phyloP scores from a whole-genome alignment of 768 basidiomycete species.

The Hebeloma cylindrosporum region DNA sequence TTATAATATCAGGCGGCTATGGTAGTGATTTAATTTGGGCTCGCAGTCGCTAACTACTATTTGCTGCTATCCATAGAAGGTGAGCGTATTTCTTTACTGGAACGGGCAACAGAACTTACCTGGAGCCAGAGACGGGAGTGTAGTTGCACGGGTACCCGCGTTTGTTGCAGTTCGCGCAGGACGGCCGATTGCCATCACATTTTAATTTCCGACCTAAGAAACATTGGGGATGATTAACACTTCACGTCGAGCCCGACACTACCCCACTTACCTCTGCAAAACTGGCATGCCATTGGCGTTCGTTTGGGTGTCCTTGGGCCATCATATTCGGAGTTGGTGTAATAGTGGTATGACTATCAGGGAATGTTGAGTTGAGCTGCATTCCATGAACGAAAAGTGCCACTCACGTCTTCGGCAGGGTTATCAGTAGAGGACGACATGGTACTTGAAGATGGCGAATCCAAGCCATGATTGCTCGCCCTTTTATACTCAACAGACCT shows the following conservation, averaged over 20 bases:
- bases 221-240: conserved; percentile 1
- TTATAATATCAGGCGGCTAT: too few relatives aligned
- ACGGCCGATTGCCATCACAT: conserved; percentile 64
- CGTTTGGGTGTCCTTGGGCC: conserved; percentile 37
- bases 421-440: conserved; percentile 13
- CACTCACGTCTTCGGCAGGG: conserved; percentile 13
- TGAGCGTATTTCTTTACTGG: too few relatives aligned
- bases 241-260: conserved; percentile 5
- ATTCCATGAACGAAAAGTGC: neutral
- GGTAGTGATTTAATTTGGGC: too few relatives aligned
- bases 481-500: conserved; percentile 7
- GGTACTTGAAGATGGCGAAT: neutral
- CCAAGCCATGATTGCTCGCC: neutral
- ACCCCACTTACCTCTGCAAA: conserved; percentile 57
- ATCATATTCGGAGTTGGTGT: conserved; percentile 16
- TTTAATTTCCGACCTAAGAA: conserved; percentile 71
- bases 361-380: too few relatives aligned
- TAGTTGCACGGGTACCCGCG: conserved; percentile 61
- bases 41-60: too few relatives aligned
- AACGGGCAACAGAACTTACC: conserved; percentile 41
- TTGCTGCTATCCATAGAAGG: too few relatives aligned
- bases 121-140: conserved; percentile 54
- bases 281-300: conserved; percentile 72
- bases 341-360: neutral
- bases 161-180: conserved; percentile 65